A percentile compares a stretch with the other conserved stretches of the same genome.
Evolutionary conservation across 345 rosid species (phyloP).

Genomic region (Populus euphratica): DNA sequence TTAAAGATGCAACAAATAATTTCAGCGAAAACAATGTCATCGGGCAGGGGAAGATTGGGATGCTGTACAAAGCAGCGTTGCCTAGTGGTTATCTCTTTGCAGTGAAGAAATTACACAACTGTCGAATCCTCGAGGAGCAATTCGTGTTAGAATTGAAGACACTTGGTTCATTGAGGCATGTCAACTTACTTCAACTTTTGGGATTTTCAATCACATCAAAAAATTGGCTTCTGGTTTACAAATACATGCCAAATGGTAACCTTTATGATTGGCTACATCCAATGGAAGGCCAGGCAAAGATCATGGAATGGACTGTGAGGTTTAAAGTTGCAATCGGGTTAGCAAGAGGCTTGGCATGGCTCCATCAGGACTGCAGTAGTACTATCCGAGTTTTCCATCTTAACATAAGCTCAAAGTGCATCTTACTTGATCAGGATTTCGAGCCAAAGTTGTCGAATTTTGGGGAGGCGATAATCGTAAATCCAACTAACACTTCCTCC

Average conservation of each 20-base stretch:
- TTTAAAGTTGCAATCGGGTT: slow-evolving; percentile 19
- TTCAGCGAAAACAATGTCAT: slow-evolving; percentile 20
- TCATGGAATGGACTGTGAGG: slow-evolving; percentile 29
- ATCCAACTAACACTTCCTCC: slow-evolving; percentile 3
- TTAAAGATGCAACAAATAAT: slow-evolving; percentile 22
- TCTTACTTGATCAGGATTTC: slow-evolving; percentile 21
- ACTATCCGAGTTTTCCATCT: slow-evolving; percentile 18
- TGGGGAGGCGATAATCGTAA: slow-evolving; percentile 22
- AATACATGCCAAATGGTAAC: slow-evolving; percentile 23
- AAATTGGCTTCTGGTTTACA: slow-evolving; percentile 27
- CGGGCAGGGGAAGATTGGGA: slow-evolving; percentile 22
- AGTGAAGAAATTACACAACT: slow-evolving; percentile 23
- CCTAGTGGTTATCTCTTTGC: slow-evolving; percentile 6
- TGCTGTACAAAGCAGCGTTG: slow-evolving; percentile 16
- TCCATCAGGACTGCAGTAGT: slow-evolving; percentile 24
- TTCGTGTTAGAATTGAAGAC: slow-evolving; percentile 19
- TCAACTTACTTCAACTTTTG: slow-evolving; percentile 26
- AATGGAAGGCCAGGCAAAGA: not conserved
- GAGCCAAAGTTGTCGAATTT: slow-evolving; percentile 15
- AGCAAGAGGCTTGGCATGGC: slow-evolving; percentile 40
- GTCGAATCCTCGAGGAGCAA: slow-evolving; percentile 13
- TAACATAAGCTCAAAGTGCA: slow-evolving; percentile 17
- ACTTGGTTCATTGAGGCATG: slow-evolving; percentile 17
- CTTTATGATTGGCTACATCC: slow-evolving; percentile 21
- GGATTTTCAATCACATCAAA: slow-evolving; percentile 23